A percentile compares a stretch with the other conserved stretches of the same genome.
These are phyloP conservation scores for Mycosarcoma mackinlayi DNA, from an alignment of 1,284 basidiomycete genomes.

Conservation along the genomic window DNA sequence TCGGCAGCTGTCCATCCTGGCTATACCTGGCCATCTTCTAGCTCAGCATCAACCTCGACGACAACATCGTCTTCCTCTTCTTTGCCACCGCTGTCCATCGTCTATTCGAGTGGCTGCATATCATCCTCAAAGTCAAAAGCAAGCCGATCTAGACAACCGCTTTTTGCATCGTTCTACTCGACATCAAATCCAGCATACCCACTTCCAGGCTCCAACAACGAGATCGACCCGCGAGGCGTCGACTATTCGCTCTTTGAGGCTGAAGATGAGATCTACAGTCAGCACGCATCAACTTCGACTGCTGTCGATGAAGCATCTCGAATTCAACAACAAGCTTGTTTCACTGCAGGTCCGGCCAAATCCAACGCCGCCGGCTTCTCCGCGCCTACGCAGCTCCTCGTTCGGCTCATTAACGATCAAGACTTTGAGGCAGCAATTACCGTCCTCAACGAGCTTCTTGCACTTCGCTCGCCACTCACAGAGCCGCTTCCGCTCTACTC, in stretches of 20 bases:
- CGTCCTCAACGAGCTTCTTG: slow-evolving; percentile 32
- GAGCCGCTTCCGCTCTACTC: slow-evolving; percentile 23
- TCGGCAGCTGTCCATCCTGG: slow-evolving; percentile 21
- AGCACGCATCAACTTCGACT: slow-evolving; percentile 11
- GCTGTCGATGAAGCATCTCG: neutral
- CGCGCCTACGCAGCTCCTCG: slow-evolving; percentile 28
- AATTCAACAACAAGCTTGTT: neutral
- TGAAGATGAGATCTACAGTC: slow-evolving; percentile 20
- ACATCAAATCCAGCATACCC: slow-evolving; percentile 34
- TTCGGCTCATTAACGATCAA: slow-evolving; percentile 29
- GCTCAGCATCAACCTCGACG: slow-evolving; percentile 10
- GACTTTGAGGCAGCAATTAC: slow-evolving; percentile 38
- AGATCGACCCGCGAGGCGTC: slow-evolving; percentile 56
- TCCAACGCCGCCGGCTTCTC: slow-evolving; percentile 4
- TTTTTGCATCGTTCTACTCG: slow-evolving; percentile 22
- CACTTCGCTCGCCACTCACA: slow-evolving; percentile 17
- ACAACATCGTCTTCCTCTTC: neutral
- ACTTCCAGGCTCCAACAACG: slow-evolving; percentile 51
- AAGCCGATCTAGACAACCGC: neutral
- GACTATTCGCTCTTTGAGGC: slow-evolving; percentile 59
- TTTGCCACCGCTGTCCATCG: neutral
- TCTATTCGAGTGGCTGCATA: neutral
- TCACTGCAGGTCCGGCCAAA: neutral
- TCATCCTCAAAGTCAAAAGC: slow-evolving; percentile 7
- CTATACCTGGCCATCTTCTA: slow-evolving; percentile 6